These are phyloP conservation scores for Podaxis sp. DNA, from an alignment of 768 basidiomycete species.

Conservation along the genomic window DNA sequence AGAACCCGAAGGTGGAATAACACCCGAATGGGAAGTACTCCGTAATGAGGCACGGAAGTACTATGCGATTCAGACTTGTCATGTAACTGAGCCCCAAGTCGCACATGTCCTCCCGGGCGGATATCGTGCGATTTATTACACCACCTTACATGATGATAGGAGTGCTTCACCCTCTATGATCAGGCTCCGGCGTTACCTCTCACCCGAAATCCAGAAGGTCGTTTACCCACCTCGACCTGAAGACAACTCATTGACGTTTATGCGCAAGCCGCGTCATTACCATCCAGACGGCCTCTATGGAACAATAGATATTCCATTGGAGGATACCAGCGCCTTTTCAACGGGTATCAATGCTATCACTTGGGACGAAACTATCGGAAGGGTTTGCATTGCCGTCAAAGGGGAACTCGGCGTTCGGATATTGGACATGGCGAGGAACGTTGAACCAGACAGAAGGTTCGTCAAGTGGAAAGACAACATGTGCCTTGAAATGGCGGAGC, in stretches of 20 bases:
- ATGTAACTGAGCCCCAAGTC: slow-evolving; percentile 25
- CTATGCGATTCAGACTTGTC: slow-evolving; percentile 12
- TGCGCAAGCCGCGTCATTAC: slow-evolving; percentile 3
- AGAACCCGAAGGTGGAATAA: slow-evolving; percentile 19
- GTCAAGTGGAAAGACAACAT: slow-evolving; percentile 29
- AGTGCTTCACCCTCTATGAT: slow-evolving; percentile 33
- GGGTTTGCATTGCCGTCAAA: slow-evolving; percentile 51
- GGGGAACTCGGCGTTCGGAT: slow-evolving; percentile 41
- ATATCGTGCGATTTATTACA: slow-evolving; percentile 43
- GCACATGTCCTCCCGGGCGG: slow-evolving; percentile 42
- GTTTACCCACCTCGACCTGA: slow-evolving; percentile 2
- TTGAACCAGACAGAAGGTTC: slow-evolving; percentile 28
- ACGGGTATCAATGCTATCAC: slow-evolving; percentile 45
- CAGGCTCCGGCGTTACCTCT: slow-evolving; percentile 39
- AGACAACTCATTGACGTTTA: slow-evolving; percentile 8
- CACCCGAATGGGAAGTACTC: slow-evolving; percentile 24
- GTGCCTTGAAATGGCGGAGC: slow-evolving; percentile 7
- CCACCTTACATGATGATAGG: slow-evolving; percentile 30
- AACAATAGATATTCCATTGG: neutral
- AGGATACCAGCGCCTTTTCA: slow-evolving; percentile 20
- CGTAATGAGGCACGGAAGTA: neutral
- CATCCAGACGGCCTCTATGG: slow-evolving; percentile 11
- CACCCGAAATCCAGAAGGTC: slow-evolving; percentile 20
- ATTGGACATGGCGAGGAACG: slow-evolving; percentile 43
- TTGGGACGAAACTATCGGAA: slow-evolving; percentile 68